These are phyloP conservation scores for Coniosporium apollinis DNA, from an alignment of 495 filamentous ascomycete genomes.

Conservation along the genomic window DNA sequence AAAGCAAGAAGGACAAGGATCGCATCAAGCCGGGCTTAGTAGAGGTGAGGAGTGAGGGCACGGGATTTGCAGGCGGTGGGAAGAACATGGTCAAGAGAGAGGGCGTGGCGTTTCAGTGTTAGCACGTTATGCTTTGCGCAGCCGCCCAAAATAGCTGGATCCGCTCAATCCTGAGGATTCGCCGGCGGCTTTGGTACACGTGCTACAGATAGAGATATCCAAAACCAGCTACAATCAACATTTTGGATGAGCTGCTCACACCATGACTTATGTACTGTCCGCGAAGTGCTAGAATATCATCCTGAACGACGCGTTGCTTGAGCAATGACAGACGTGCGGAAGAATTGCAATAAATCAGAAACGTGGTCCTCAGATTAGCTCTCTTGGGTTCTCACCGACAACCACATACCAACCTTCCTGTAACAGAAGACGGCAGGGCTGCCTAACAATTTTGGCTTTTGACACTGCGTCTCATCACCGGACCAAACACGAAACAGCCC, in stretches of 20 bases:
- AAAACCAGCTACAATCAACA: background rate
- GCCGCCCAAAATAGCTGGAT: too few relatives aligned
- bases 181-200: too few relatives aligned
- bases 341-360: too few relatives aligned
- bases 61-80: slow-evolving; percentile 79
- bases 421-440: slow-evolving; percentile 22
- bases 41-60: slow-evolving; percentile 73
- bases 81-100: slow-evolving; percentile 63
- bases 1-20: slow-evolving; percentile 28
- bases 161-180: too few relatives aligned
- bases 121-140: too few relatives aligned
- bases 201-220: background rate
- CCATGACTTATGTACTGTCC: too few relatives aligned
- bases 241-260: too few relatives aligned
- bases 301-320: too few relatives aligned
- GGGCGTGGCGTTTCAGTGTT: slow-evolving; percentile 78
- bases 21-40: slow-evolving; percentile 60
- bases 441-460: slow-evolving; percentile 42
- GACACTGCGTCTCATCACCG: slow-evolving; percentile 31
- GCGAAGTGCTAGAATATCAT: too few relatives aligned
- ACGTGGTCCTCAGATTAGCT: slow-evolving; percentile 43
- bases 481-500: slow-evolving; percentile 13
- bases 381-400: slow-evolving; percentile 36
- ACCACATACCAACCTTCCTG: slow-evolving; percentile 20
- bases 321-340: too few relatives aligned